A percentile compares a stretch with the other conserved stretches of the same genome.
These are phyloP conservation scores for Rhizopogon vinicolor DNA, from an alignment of 768 basidiomycete genomes.

Conservation along the genomic window DNA sequence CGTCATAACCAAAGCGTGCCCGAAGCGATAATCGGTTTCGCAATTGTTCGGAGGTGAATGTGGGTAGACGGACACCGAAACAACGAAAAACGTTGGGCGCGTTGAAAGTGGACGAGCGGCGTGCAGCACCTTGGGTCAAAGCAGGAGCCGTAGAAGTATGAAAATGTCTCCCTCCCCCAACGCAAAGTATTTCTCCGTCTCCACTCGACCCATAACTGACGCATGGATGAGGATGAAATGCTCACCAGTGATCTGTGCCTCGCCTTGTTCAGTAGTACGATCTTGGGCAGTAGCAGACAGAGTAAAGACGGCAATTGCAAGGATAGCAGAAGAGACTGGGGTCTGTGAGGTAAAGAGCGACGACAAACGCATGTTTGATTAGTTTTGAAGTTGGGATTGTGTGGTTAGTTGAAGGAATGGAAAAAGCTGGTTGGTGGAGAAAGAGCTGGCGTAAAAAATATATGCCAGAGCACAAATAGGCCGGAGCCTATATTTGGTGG, in stretches of 20 bases:
- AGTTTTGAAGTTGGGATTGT: slow-evolving; percentile 1
- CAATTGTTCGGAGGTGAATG: not conserved
- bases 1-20: not conserved
- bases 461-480: not conserved
- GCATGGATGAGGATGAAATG: not conserved
- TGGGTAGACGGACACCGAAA: not conserved
- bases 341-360: slow-evolving; percentile 12
- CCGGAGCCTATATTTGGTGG: slow-evolving; percentile 2
- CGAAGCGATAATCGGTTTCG: not conserved
- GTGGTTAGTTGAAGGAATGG: not conserved
- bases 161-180: not conserved
- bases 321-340: slow-evolving; percentile 2
- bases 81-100: not conserved
- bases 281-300: slow-evolving; percentile 15
- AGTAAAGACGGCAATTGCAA: slow-evolving; percentile 3
- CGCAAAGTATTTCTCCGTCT: no score
- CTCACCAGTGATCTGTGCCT: slow-evolving; percentile 34
- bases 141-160: not conserved
- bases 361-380: slow-evolving; percentile 13
- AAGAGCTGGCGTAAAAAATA: not conserved
- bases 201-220: not conserved
- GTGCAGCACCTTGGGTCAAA: not conserved
- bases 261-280: slow-evolving; percentile 30
- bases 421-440: not conserved
- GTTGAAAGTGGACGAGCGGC: not conserved